These are phyloP conservation scores for Fusarium concolor DNA, from an alignment of 2,329 filamentous ascomycete genomes.

Conservation along the genomic window DNA sequence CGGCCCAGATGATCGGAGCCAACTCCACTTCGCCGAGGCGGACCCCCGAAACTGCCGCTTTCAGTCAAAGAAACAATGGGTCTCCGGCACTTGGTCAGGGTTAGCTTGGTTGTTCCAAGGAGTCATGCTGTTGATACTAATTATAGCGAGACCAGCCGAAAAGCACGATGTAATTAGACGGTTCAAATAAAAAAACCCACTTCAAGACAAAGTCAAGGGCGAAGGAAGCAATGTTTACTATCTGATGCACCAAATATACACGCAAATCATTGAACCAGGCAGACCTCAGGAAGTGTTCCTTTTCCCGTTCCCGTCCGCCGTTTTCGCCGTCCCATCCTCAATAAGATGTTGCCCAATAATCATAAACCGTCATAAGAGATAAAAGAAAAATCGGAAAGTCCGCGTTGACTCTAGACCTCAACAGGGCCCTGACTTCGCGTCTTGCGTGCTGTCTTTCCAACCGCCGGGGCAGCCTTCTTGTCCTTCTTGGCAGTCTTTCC, in stretches of 20 bases:
- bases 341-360: constrained; percentile 14
- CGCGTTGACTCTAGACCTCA: constrained; percentile 38
- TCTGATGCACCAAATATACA: constrained; percentile 36
- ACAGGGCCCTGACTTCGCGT: constrained; percentile 58
- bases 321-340: constrained; percentile 40
- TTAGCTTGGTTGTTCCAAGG: neutral
- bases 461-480: constrained; percentile 50
- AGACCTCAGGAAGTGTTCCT: constrained; percentile 22
- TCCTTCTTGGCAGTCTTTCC: constrained; percentile 50
- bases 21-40: constrained; percentile 5
- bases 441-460: constrained; percentile 55
- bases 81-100: neutral
- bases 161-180: too few species aligned
- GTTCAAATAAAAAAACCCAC: neutral
- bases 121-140: too few species aligned
- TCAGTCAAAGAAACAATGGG: neutral
- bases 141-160: too few species aligned
- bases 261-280: constrained; percentile 20
- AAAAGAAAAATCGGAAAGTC: neutral
- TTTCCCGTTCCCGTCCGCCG: constrained; percentile 26
- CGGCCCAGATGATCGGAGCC: neutral
- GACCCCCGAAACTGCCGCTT: neutral
- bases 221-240: constrained; percentile 30
- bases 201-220: neutral
- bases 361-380: constrained; percentile 17